Evolutionary conservation across 2,329 filamentous ascomycete species (phyloP), one percentile per base, ranked within the genome.

Genomic region (Pseudonectria foliicola): DNA sequence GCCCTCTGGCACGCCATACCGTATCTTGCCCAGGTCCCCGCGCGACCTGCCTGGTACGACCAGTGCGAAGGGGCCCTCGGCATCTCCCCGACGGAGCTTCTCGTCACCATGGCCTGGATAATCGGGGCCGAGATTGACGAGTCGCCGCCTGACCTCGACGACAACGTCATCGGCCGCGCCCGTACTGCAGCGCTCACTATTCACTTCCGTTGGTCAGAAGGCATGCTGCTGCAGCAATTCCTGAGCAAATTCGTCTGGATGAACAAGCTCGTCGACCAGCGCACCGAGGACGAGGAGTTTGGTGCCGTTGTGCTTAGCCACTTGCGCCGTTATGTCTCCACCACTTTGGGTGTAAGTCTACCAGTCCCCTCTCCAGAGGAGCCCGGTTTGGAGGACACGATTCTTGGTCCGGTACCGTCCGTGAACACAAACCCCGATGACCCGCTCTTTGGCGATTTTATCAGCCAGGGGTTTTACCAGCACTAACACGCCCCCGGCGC

Each of bases 81-180:
- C 3, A 51, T 52, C 13, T 43, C 45, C 28, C 34, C 49, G 10
- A 46, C 49, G 3, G 49, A 52, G 36, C 48, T 52, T 13, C 48
- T 52, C n/a, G 41, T 43, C 16, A 51, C 35, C 4, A 25, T 52
- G 5, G 48, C 42, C 7, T 52, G 49, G 49, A 46, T 53, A 39
- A 41, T 53, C 34, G 40, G 49, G 15, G 35, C 34, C 10, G 40
- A 49, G 18, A 21, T 28, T 4, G 26, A 26, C 10, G 12, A 13
- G 11, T 8, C 18, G 8, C 5, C 5, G 18, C 12, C 27, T 3
- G 36, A 36, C 12, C 16, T n/a, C 3, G 3, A 10, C 25, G 13
- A 24, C 5, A 29, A 35, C 4, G 16, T 53, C 15, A 38, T 53
- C 15, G 13, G 31, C 12, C 32, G 33, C 13, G 46, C 49, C 18